phyloP scores from a whole-genome alignment of 2,329 filamentous ascomycete species.

The Neonectria coccinea region DNA sequence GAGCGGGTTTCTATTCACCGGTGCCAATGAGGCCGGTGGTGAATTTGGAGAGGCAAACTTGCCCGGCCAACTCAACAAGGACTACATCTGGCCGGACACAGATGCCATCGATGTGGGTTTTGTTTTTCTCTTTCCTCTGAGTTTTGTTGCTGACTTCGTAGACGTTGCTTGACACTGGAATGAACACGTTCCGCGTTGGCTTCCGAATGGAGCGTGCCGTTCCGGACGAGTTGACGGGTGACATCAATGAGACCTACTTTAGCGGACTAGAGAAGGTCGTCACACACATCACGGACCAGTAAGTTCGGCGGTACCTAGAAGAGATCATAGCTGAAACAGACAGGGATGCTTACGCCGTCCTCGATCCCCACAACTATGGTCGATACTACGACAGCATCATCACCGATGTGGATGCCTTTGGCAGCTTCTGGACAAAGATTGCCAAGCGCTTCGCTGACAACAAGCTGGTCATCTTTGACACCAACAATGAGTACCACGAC shows the following conservation, averaged over 20 bases:
- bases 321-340: background rate
- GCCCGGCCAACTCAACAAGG: conserved; percentile 68
- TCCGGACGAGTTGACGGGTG: conserved; percentile 56
- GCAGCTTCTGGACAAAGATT: conserved; percentile 68
- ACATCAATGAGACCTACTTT: conserved; percentile 55
- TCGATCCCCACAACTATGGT: conserved; percentile 73
- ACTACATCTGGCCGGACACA: conserved; percentile 72
- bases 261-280: conserved; percentile 50
- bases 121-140: background rate
- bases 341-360: conserved; percentile 61
- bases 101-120: conserved; percentile 56
- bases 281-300: conserved; percentile 48
- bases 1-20: conserved; percentile 42
- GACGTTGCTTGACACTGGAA: conserved; percentile 63
- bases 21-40: conserved; percentile 62
- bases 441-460: conserved; percentile 66
- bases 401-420: conserved; percentile 63
- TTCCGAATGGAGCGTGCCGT: conserved; percentile 68
- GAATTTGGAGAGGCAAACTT: conserved; percentile 71
- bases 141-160: conserved; percentile 41
- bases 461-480: conserved; percentile 70
- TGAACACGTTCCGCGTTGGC: conserved; percentile 68
- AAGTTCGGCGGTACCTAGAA: background rate
- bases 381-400: conserved; percentile 67
- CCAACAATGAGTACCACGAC: conserved; percentile 75